Conservation (phyloP, 257 asterid genomes). For the Plantago elongata region DNA sequence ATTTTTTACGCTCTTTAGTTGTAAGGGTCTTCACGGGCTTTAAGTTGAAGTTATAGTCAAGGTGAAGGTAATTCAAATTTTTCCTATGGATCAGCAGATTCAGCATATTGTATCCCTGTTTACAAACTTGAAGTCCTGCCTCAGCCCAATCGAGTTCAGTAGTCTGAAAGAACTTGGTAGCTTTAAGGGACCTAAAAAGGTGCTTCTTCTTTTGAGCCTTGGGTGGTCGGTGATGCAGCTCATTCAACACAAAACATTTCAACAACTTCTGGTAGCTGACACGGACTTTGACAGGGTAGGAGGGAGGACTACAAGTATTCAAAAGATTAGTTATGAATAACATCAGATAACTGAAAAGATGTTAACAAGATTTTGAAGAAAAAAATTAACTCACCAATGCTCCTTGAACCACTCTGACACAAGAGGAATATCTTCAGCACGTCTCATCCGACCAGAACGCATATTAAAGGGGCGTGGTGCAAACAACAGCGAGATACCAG, state of each 20-base stretch:
- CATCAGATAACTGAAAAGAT: not conserved
- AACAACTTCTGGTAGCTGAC: slow-evolving; percentile 94
- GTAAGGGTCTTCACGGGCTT: slow-evolving; percentile 99
- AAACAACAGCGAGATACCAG: slow-evolving; percentile 90
- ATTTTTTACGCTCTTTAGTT: slow-evolving; percentile 93
- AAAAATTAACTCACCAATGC: slow-evolving; percentile 64
- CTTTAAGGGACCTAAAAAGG: slow-evolving; percentile 86
- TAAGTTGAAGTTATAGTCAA: slow-evolving; percentile 88
- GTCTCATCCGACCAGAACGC: slow-evolving; percentile 98
- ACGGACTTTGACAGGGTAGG: slow-evolving; percentile 95
- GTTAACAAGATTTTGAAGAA: not conserved
- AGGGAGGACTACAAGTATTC: slow-evolving; percentile 66
- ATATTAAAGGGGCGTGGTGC: slow-evolving; percentile 98
- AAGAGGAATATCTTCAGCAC: slow-evolving; percentile 98
- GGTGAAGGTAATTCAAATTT: slow-evolving; percentile 90
- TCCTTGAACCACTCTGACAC: slow-evolving; percentile 99
- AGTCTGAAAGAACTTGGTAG: slow-evolving; percentile 94
- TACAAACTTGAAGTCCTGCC: slow-evolving; percentile 97
- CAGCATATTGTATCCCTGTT: slow-evolving; percentile 98
- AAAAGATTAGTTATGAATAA: not conserved
- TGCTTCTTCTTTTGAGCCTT: slow-evolving; percentile 98
- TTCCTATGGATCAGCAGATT: slow-evolving; percentile 92
- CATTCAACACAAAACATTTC: slow-evolving; percentile 94
- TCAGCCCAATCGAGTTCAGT: slow-evolving; percentile 99
- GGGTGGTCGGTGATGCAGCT: slow-evolving; percentile 98